Percentiles rank a stretch among this genome's conserved stretches.
These are phyloP conservation scores for Tympanopsis confertula DNA, from an alignment of 2,329 filamentous ascomycete genomes.

Conservation along the genomic window DNA sequence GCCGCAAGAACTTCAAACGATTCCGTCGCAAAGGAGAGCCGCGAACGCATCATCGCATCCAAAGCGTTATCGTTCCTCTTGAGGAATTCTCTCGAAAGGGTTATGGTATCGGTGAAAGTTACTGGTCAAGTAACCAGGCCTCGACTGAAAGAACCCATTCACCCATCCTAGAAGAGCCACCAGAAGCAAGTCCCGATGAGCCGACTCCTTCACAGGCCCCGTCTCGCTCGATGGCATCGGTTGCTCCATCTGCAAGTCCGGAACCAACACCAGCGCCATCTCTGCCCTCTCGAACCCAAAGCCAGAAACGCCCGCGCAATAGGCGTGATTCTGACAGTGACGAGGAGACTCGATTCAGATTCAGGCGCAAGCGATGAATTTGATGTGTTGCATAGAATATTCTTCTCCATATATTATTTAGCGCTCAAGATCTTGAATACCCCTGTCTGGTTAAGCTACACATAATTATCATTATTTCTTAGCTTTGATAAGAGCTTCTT, in stretches of 20 bases:
- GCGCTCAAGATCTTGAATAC: neutral
- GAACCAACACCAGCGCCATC: neutral
- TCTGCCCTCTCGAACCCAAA: too few species aligned
- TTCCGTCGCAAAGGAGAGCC: conserved; percentile 30
- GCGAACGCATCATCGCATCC: conserved; percentile 20
- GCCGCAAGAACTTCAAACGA: conserved; percentile 55
- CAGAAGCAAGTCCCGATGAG: too few species aligned
- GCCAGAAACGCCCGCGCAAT: neutral
- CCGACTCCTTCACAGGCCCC: too few species aligned
- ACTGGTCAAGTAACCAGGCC: conserved; percentile 26
- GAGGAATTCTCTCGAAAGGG: conserved; percentile 41
- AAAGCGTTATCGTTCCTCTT: conserved; percentile 45
- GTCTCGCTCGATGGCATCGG: too few species aligned
- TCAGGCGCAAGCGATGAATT: neutral
- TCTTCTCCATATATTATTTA: neutral
- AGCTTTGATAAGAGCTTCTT: too few species aligned
- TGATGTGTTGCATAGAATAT: too few species aligned
- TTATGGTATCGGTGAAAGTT: conserved; percentile 39
- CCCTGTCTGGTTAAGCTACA: too few species aligned
- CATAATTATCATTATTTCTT: too few species aligned
- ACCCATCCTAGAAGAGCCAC: too few species aligned
- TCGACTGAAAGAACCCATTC: too few species aligned
- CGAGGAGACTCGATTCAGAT: neutral
- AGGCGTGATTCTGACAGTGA: conserved; percentile 1
- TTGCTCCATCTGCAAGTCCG: too few species aligned